Conservation (phyloP, 257 asterid species). For the Ehretia macrophylla region DNA sequence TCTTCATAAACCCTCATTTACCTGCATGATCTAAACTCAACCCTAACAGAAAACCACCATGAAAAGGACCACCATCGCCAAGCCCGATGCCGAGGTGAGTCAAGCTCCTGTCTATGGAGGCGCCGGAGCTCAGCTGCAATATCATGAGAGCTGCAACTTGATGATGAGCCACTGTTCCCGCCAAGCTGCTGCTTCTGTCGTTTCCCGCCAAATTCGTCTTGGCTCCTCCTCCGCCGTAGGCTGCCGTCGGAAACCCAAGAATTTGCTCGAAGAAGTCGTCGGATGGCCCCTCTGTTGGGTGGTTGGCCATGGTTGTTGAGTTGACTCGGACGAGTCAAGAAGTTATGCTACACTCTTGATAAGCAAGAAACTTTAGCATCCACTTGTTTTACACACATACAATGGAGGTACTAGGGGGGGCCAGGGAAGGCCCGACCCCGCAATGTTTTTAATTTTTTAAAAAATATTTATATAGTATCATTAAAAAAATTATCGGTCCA, state of each 20-base stretch:
- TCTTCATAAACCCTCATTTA: slow-evolving; percentile 46
- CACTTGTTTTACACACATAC: neutral
- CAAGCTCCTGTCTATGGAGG: slow-evolving; percentile 61
- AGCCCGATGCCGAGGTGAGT: slow-evolving; percentile 44
- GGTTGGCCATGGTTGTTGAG: slow-evolving; percentile 61
- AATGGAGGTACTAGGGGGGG: no score
- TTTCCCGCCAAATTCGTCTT: slow-evolving; percentile 18
- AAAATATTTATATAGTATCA: no score
- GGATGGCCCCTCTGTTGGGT: slow-evolving; percentile 61
- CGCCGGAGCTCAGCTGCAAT: slow-evolving; percentile 40
- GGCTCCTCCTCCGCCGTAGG: slow-evolving; percentile 18
- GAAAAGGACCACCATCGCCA: slow-evolving; percentile 35
- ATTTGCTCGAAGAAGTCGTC: slow-evolving; percentile 94
- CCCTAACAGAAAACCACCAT: slow-evolving; percentile 72
- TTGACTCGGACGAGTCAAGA: neutral
- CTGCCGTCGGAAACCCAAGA: slow-evolving; percentile 58
- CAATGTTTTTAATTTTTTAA: no score
- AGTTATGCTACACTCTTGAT: neutral
- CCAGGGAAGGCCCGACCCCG: no score
- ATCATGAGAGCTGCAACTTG: slow-evolving; percentile 23
- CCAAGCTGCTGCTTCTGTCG: slow-evolving; percentile 9
- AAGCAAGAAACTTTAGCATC: neutral
- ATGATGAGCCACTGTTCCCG: slow-evolving; percentile 20
- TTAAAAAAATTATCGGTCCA: no score
- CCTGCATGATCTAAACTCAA: slow-evolving; percentile 76